These are phyloP conservation scores for Podaxis pistillaris DNA, from an alignment of 768 basidiomycete genomes.

Conservation along the genomic window DNA sequence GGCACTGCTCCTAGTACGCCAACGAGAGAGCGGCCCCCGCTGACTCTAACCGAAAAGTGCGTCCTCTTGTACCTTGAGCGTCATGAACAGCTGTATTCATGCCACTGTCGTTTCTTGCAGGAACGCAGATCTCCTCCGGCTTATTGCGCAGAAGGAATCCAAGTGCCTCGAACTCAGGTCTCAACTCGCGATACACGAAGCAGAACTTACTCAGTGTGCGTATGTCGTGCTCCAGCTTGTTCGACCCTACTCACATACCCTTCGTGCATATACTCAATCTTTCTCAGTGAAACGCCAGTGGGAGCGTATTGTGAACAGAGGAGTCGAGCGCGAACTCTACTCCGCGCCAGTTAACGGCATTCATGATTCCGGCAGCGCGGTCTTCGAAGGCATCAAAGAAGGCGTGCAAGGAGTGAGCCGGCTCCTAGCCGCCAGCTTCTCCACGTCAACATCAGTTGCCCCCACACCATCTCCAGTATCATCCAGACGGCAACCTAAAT, in stretches of 20 bases:
- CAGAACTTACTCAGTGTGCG: slow-evolving; percentile 64
- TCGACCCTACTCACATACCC: neutral
- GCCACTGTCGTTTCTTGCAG: slow-evolving; percentile 33
- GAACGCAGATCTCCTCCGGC: slow-evolving; percentile 77
- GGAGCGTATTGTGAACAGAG: slow-evolving; percentile 74
- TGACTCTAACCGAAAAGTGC: slow-evolving; percentile 73
- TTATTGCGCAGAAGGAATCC: slow-evolving; percentile 85
- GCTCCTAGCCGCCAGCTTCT: slow-evolving; percentile 49
- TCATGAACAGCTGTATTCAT: neutral
- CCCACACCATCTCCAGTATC: neutral
- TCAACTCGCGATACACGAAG: slow-evolving; percentile 70
- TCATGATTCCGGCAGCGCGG: slow-evolving; percentile 5
- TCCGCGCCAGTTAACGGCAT: neutral
- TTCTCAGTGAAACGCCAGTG: slow-evolving; percentile 74
- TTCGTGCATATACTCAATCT: neutral
- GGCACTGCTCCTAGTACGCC: slow-evolving; percentile 11
- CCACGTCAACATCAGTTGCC: slow-evolving; percentile 13
- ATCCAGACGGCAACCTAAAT: neutral
- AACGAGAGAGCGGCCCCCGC: slow-evolving; percentile 37
- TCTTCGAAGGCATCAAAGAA: slow-evolving; percentile 61
- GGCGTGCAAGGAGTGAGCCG: slow-evolving; percentile 60
- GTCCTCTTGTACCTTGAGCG: slow-evolving; percentile 23
- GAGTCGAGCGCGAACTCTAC: slow-evolving; percentile 40
- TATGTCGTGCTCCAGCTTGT: slow-evolving; percentile 7
- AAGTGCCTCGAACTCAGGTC: slow-evolving; percentile 80